Evolutionary conservation across 2,329 filamentous ascomycete genomes (phyloP).

Genomic region (Xylariales sp.): DNA sequence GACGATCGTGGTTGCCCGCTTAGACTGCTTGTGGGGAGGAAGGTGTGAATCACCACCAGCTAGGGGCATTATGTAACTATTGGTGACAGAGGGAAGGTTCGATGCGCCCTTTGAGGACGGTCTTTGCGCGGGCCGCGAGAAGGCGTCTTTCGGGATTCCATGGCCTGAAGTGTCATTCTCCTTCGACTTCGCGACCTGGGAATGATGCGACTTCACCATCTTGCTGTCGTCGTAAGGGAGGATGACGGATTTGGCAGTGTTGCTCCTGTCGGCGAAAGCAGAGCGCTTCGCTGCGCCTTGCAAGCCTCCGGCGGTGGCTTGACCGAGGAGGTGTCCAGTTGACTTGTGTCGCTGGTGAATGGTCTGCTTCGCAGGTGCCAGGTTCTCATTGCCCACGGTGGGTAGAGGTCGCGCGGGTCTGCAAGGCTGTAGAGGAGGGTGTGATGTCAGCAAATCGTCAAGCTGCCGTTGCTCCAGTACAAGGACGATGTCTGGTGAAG

Average conservation of each 20-base stretch:
- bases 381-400: constrained; percentile 67
- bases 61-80: constrained; percentile 6
- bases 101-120: constrained; percentile 18
- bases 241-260: constrained; percentile 37
- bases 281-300: constrained; percentile 69
- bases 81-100: constrained; percentile 17
- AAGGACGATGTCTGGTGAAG: not conserved
- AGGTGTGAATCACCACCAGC: constrained; percentile 1
- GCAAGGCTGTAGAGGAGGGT: constrained; percentile 54
- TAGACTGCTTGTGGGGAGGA: constrained; percentile 8
- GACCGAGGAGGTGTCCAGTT: constrained; percentile 53
- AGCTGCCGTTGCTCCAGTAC: not conserved
- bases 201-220: constrained; percentile 20
- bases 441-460: not conserved
- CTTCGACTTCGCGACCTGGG: constrained; percentile 31
- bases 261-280: constrained; percentile 80
- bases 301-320: constrained; percentile 47
- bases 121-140: constrained; percentile 34
- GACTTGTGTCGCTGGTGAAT: constrained; percentile 83
- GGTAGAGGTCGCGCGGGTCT: constrained; percentile 56
- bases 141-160: constrained; percentile 27
- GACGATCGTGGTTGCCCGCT: constrained; percentile 15
- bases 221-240: constrained; percentile 21
- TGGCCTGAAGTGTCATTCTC: constrained; percentile 34
- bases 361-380: constrained; percentile 49